A percentile compares a stretch with the other conserved stretches of the same genome.
Conservation (phyloP, 192 early-diverging fungal genomes). For the Lunasporangiospora selenospora region DNA sequence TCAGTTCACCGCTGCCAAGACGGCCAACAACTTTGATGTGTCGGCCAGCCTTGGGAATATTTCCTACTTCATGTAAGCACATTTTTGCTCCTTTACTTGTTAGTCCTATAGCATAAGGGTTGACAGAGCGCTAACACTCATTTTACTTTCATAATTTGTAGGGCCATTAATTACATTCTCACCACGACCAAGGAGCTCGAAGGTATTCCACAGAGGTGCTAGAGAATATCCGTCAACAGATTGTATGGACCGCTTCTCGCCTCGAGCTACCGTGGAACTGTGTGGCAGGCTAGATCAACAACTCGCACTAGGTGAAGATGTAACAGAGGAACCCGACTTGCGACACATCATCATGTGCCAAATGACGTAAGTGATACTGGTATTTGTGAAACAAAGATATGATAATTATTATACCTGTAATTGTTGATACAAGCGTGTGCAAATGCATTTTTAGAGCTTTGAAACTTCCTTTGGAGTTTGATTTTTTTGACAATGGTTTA, state of each 20-base stretch:
- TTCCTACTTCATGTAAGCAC: slow-evolving; percentile 1
- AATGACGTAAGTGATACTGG: too few species aligned
- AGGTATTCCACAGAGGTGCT: neutral
- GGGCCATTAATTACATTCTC: slow-evolving; percentile 16
- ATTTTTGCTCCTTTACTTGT: neutral
- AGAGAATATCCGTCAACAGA: neutral
- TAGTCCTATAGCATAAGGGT: neutral
- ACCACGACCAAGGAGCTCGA: slow-evolving; percentile 5
- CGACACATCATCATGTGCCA: too few species aligned
- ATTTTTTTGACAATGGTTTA: slow-evolving; percentile 9
- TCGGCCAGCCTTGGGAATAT: slow-evolving; percentile 11
- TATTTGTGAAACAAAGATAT: too few species aligned
- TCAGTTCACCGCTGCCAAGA: slow-evolving; percentile 7
- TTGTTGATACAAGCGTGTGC: too few species aligned
- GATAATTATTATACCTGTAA: too few species aligned
- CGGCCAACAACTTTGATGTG: slow-evolving; percentile 12
- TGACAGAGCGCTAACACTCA: neutral
- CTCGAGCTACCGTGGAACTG: neutral
- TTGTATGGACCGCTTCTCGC: slow-evolving; percentile 8
- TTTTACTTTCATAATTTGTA: slow-evolving; percentile 1
- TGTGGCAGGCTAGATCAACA: slow-evolving; percentile 3
- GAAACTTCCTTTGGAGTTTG: slow-evolving; percentile 1
- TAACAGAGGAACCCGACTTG: too few species aligned
- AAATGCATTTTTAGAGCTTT: slow-evolving; percentile 1
- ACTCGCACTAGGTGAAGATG: neutral